A percentile compares a stretch with the other conserved stretches of the same genome.
These are phyloP conservation scores for Scheffersomyces stambukii DNA, from an alignment of 1,139 yeast species.

Conservation along the genomic window DNA sequence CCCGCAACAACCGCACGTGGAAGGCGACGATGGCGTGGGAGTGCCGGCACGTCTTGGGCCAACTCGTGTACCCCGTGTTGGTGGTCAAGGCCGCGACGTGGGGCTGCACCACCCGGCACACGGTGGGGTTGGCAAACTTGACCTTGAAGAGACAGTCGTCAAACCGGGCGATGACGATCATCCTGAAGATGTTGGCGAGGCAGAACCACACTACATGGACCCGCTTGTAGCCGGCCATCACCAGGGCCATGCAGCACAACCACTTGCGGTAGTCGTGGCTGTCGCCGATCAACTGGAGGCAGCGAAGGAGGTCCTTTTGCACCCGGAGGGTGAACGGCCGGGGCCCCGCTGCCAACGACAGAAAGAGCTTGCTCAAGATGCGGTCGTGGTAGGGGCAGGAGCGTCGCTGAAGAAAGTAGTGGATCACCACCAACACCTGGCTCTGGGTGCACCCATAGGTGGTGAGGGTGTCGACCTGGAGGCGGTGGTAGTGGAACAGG, in stretches of 20 bases:
- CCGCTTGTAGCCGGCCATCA: no score
- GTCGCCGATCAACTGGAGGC: slow-evolving; percentile 5
- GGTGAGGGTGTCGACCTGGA: no score
- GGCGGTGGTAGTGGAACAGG: no score
- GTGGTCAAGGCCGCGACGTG: not conserved
- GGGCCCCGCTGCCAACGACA: slow-evolving; percentile 1
- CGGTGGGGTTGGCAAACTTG: slow-evolving; percentile 1
- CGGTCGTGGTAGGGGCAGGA: slow-evolving; percentile 7
- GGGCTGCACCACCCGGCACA: not conserved
- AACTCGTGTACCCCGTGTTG: not conserved
- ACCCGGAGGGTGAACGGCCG: slow-evolving; percentile 2
- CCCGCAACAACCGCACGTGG: slow-evolving; percentile 5
- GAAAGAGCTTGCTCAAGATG: slow-evolving; percentile 4
- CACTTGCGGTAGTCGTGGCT: slow-evolving; percentile 1
- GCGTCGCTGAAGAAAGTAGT: slow-evolving; percentile 6
- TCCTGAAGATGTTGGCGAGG: slow-evolving; percentile 6
- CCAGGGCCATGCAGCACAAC: no score
- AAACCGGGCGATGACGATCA: slow-evolving; percentile 1
- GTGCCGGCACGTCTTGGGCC: no score
- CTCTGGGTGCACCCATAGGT: no score
- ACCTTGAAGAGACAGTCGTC: not conserved
- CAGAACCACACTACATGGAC: no score
- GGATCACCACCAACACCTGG: slow-evolving; percentile 5
- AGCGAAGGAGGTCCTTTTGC: slow-evolving; percentile 5
- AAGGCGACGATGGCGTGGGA: not conserved